Percentiles rank a stretch among this genome's conserved stretches.
Evolutionary conservation across 495 filamentous ascomycete species (phyloP).

Genomic region (Penicillium daleae): DNA sequence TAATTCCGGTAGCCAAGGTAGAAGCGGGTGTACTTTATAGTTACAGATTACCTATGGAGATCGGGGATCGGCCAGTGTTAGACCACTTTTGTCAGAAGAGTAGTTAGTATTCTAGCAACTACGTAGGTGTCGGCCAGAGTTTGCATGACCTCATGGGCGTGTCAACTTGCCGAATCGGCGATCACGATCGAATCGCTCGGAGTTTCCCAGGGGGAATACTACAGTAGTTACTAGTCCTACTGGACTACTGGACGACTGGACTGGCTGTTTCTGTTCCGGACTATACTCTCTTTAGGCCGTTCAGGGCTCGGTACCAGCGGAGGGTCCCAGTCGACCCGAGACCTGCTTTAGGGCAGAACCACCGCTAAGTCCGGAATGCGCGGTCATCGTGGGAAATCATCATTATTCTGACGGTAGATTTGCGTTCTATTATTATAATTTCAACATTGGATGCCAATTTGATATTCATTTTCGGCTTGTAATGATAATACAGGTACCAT

Average conservation of each 20-base stretch:
- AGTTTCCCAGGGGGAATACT: constrained; percentile 15
- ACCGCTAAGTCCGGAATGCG: not conserved
- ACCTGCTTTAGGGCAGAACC: constrained; percentile 6
- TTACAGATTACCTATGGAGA: constrained; percentile 1
- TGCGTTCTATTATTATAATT: not conserved
- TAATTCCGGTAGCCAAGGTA: not conserved
- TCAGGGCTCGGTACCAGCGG: constrained; percentile 21
- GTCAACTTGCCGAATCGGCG: constrained; percentile 25
- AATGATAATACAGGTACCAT: not conserved
- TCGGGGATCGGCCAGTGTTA: not conserved
- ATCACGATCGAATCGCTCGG: constrained; percentile 24
- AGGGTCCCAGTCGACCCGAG: constrained; percentile 21
- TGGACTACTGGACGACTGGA: too few species aligned
- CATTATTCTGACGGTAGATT: not conserved
- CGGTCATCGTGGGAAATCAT: constrained; percentile 1
- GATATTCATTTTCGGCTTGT: not conserved
- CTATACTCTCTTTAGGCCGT: not conserved
- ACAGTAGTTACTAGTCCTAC: too few species aligned
- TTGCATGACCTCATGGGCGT: constrained; percentile 13
- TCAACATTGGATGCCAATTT: not conserved
- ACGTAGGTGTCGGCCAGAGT: not conserved
- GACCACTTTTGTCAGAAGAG: too few species aligned
- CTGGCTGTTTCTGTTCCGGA: not conserved
- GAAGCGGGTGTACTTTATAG: not conserved
- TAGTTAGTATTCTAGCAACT: not conserved